A percentile compares a stretch with the other conserved stretches of the same genome.
Conservation (phyloP, 2,329 filamentous ascomycete genomes). For the Talaromyces sp. region DNA sequence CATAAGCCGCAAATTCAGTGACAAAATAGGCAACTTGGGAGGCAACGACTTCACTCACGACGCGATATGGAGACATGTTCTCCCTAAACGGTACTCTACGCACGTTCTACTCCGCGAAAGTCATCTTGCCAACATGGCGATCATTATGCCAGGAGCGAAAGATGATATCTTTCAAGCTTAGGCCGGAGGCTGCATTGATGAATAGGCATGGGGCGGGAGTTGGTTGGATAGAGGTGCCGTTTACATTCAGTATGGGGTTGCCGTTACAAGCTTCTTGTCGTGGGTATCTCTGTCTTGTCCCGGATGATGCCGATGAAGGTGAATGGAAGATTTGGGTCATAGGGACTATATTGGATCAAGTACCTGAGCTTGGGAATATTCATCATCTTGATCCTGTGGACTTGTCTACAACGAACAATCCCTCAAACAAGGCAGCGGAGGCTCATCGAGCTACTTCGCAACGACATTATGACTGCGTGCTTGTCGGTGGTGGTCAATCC, state of each 20-base stretch:
- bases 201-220: slow-evolving; percentile 7
- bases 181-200: slow-evolving; percentile 19
- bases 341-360: slow-evolving; percentile 27
- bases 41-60: slow-evolving; percentile 21
- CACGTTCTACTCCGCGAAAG: slow-evolving; percentile 25
- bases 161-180: slow-evolving; percentile 19
- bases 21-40: slow-evolving; percentile 16
- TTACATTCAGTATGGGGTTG: slow-evolving; percentile 23
- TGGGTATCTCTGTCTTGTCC: slow-evolving; percentile 25
- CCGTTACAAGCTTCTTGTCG: slow-evolving; percentile 21
- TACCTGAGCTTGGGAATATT: slow-evolving; percentile 25
- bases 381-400: slow-evolving; percentile 21
- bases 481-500: slow-evolving; percentile 46
- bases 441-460: background rate
- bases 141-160: slow-evolving; percentile 14
- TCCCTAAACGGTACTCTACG: slow-evolving; percentile 28
- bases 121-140: slow-evolving; percentile 26
- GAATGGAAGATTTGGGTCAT: slow-evolving; percentile 31
- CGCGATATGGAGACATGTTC: slow-evolving; percentile 30
- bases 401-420: background rate
- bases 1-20: slow-evolving; percentile 10
- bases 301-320: slow-evolving; percentile 17
- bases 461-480: slow-evolving; percentile 30
- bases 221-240: slow-evolving; percentile 26
- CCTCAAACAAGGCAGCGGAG: background rate